phyloP scores from a whole-genome alignment of 1,139 yeast genomes.

The Hemisphaericaspora xylanilytica region DNA sequence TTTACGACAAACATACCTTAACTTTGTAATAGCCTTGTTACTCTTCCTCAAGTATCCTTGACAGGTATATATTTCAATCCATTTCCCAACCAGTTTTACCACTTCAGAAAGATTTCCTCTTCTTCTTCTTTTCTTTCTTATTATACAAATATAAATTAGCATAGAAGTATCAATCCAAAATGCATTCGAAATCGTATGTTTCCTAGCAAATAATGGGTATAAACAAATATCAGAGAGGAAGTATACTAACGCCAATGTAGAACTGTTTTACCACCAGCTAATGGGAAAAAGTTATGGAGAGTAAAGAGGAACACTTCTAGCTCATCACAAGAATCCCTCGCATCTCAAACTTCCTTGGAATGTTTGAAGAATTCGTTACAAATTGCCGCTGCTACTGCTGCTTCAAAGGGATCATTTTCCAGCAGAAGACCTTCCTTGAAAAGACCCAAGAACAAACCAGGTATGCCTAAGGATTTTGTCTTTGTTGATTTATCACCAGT shows the following conservation, averaged over 20 bases:
- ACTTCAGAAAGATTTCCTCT: too few species aligned
- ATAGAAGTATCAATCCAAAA: neutral
- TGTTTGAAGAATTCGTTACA: constrained; percentile 47
- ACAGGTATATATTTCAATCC: neutral
- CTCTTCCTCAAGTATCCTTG: too few species aligned
- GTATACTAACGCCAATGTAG: constrained; percentile 2
- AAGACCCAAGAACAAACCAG: constrained; percentile 53
- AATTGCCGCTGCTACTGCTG: constrained; percentile 35
- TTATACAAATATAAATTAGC: too few species aligned
- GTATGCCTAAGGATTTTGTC: constrained; percentile 52
- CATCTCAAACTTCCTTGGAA: constrained; percentile 25
- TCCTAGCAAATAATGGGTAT: neutral
- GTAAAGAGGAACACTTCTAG: constrained; percentile 27
- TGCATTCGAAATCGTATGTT: constrained; percentile 4
- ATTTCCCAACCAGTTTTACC: too few species aligned
- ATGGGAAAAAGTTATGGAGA: constrained; percentile 50
- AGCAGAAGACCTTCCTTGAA: constrained; percentile 47
- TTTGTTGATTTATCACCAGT: constrained; percentile 56
- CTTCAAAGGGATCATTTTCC: constrained; percentile 25
- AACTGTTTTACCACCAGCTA: constrained; percentile 39
- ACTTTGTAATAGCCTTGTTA: neutral
- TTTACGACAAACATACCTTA: neutral
- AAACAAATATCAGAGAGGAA: too few species aligned
- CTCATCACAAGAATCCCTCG: constrained; percentile 4
- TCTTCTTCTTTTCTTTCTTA: too few species aligned